These are phyloP conservation scores for Hyphopichia homilentoma DNA, from an alignment of 805 yeast species.

Conservation along the genomic window DNA sequence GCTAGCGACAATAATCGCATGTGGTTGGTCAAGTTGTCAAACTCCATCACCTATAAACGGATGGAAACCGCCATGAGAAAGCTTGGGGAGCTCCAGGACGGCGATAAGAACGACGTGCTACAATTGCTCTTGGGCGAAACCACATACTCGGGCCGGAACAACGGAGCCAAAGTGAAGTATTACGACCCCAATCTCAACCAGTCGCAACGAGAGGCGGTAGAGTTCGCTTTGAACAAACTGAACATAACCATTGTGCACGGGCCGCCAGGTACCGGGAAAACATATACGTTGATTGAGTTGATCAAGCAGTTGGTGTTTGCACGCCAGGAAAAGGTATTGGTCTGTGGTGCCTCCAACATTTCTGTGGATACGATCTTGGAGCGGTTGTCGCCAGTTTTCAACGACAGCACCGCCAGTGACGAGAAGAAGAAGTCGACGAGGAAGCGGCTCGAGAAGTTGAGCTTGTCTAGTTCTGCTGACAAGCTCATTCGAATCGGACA, in stretches of 20 bases:
- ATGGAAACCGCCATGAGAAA: conserved; percentile 77
- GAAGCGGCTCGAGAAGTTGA: conserved; percentile 33
- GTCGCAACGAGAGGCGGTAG: conserved; percentile 73
- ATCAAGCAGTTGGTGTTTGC: conserved; percentile 63
- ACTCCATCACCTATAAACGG: conserved; percentile 69
- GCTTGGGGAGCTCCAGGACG: conserved; percentile 45
- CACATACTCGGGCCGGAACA: conserved; percentile 19
- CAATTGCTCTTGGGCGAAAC: conserved; percentile 46
- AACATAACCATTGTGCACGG: conserved; percentile 67
- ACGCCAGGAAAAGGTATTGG: conserved; percentile 53
- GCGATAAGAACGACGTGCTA: conserved; percentile 28
- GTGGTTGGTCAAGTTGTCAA: conserved; percentile 67
- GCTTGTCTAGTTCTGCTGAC: conserved; percentile 11
- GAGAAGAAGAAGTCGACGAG: conserved; percentile 18
- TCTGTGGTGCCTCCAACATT: conserved; percentile 93
- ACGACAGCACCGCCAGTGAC: conserved; percentile 6
- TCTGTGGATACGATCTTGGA: conserved; percentile 90
- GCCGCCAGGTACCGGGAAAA: conserved; percentile 82
- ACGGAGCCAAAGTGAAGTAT: conserved; percentile 16
- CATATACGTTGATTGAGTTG: conserved; percentile 79
- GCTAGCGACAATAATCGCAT: conserved; percentile 38
- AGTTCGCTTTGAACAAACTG: conserved; percentile 53
- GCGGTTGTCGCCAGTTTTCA: conserved; percentile 45
- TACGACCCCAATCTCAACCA: conserved; percentile 49
- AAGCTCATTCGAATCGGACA: conserved; percentile 84